A percentile compares a stretch with the other conserved stretches of the same genome.
Evolutionary conservation across 2,329 filamentous ascomycete genomes (phyloP).

Genomic region (Neofusicoccum sp.): DNA sequence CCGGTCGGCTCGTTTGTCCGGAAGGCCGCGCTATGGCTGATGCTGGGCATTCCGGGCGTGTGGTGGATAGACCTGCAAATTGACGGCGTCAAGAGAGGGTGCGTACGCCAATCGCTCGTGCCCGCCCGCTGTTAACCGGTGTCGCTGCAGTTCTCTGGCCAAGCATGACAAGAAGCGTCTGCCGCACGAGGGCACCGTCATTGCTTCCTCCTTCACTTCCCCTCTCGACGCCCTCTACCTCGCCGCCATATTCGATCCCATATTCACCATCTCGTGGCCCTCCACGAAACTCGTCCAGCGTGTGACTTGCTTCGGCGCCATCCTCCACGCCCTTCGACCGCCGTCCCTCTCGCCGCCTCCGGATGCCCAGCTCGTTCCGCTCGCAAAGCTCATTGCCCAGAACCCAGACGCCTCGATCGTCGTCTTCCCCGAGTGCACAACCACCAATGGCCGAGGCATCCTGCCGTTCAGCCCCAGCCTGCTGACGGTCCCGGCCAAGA

Average conservation of each 20-base stretch:
- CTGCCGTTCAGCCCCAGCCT: slow-evolving; percentile 79
- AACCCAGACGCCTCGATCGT: slow-evolving; percentile 76
- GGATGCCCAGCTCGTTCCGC: slow-evolving; percentile 33
- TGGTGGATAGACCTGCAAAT: slow-evolving; percentile 99
- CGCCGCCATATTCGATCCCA: slow-evolving; percentile 90
- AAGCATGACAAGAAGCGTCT: slow-evolving; percentile 69
- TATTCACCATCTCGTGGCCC: slow-evolving; percentile 87
- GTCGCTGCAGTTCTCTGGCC: slow-evolving; percentile 56
- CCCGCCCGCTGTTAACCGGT: slow-evolving; percentile 1
- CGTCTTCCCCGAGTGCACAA: slow-evolving; percentile 90
- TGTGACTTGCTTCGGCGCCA: slow-evolving; percentile 73
- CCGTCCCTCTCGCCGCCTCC: slow-evolving; percentile 44
- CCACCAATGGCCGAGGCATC: slow-evolving; percentile 89
- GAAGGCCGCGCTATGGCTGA: slow-evolving; percentile 82
- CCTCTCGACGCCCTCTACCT: slow-evolving; percentile 93
- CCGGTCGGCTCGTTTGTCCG: slow-evolving; percentile 67
- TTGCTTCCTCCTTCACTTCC: slow-evolving; percentile 87
- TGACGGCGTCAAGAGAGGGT: slow-evolving; percentile 92
- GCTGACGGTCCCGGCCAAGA: slow-evolving; percentile 62
- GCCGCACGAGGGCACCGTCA: slow-evolving; percentile 75
- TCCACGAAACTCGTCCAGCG: slow-evolving; percentile 69
- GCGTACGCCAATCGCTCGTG: slow-evolving; percentile 25
- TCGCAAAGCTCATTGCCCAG: slow-evolving; percentile 56
- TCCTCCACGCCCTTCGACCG: slow-evolving; percentile 67
- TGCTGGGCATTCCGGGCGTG: slow-evolving; percentile 85